Evolutionary conservation across 2,329 filamentous ascomycete genomes (phyloP).

Genomic region (Fusarium fracticaudum): DNA sequence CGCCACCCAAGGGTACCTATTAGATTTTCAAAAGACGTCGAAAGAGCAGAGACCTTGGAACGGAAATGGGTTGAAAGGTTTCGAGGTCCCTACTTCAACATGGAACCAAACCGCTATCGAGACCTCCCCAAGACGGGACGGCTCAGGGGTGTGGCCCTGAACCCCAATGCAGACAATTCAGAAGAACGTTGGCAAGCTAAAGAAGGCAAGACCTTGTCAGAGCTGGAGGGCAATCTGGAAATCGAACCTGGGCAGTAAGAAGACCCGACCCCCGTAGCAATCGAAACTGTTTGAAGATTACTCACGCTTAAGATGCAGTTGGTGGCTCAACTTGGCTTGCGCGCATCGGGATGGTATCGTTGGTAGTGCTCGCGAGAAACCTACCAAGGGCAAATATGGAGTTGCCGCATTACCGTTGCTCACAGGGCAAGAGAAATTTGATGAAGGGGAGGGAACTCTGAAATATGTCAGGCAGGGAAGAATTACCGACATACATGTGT

Average conservation of each 20-base stretch:
- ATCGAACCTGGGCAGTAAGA: conserved; percentile 62
- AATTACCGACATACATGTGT: conserved; percentile 57
- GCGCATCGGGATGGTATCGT: conserved; percentile 66
- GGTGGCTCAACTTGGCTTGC: conserved; percentile 67
- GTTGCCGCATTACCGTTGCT: conserved; percentile 61
- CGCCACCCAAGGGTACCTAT: conserved; percentile 41
- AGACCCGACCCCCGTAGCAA: conserved; percentile 27
- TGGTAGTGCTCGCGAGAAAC: conserved; percentile 53
- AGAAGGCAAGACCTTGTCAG: conserved; percentile 49
- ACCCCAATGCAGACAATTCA: conserved; percentile 43
- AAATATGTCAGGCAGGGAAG: conserved; percentile 58
- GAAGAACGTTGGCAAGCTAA: conserved; percentile 52
- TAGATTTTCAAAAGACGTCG: conserved; percentile 48
- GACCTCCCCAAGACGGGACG: conserved; percentile 50
- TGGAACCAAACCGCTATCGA: conserved; percentile 55
- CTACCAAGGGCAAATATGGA: conserved; percentile 58
- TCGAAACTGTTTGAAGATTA: background rate
- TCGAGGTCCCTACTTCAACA: conserved; percentile 54
- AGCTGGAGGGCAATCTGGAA: conserved; percentile 51
- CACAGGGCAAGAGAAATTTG: conserved; percentile 59
- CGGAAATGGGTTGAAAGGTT: conserved; percentile 57
- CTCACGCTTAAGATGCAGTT: conserved; percentile 52
- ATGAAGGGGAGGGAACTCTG: conserved; percentile 43
- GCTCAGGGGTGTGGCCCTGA: conserved; percentile 55
- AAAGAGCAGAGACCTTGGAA: conserved; percentile 52